Conservation (phyloP, 2,329 filamentous ascomycete genomes). For the Neonectria ditissima region DNA sequence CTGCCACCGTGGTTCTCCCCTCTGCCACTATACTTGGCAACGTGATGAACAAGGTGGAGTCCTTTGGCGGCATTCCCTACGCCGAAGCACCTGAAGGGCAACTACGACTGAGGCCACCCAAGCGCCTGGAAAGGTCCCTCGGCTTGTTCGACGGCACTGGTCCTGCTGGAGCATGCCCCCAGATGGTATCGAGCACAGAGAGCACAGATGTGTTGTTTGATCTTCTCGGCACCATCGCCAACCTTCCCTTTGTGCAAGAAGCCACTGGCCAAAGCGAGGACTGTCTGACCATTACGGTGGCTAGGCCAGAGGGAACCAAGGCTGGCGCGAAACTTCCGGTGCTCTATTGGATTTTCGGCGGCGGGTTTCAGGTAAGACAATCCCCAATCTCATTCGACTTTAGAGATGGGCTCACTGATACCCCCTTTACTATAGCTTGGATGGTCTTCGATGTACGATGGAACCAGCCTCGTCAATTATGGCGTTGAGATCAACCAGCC, state of each 20-base stretch:
- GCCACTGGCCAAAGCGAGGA: conserved; percentile 61
- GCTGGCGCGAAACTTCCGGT: conserved; percentile 62
- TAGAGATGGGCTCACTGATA: not conserved
- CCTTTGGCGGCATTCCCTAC: conserved; percentile 73
- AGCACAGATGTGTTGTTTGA: conserved; percentile 49
- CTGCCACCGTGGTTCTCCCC: not conserved
- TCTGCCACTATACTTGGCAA: not conserved
- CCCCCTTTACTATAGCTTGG: conserved; percentile 35
- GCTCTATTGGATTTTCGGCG: conserved; percentile 69
- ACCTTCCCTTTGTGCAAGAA: conserved; percentile 59
- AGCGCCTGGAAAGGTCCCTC: conserved; percentile 60
- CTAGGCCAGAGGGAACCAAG: conserved; percentile 58
- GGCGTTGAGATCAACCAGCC: conserved; percentile 61
- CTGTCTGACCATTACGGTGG: conserved; percentile 62
- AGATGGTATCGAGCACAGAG: conserved; percentile 64
- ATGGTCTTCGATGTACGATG: conserved; percentile 54
- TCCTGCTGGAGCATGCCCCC: conserved; percentile 65
- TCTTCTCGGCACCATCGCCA: conserved; percentile 53
- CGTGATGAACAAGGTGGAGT: conserved; percentile 57
- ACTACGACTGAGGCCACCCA: conserved; percentile 71
- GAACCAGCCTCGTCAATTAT: conserved; percentile 47
- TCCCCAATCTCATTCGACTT: no score
- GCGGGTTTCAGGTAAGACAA: conserved; percentile 54
- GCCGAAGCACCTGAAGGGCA: conserved; percentile 69
- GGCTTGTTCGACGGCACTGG: conserved; percentile 66